Percentiles rank a stretch among this genome's conserved stretches.
phyloP scores from a whole-genome alignment of 176 grass and related monocot species.

The Rhynchospora breviuscula region DNA sequence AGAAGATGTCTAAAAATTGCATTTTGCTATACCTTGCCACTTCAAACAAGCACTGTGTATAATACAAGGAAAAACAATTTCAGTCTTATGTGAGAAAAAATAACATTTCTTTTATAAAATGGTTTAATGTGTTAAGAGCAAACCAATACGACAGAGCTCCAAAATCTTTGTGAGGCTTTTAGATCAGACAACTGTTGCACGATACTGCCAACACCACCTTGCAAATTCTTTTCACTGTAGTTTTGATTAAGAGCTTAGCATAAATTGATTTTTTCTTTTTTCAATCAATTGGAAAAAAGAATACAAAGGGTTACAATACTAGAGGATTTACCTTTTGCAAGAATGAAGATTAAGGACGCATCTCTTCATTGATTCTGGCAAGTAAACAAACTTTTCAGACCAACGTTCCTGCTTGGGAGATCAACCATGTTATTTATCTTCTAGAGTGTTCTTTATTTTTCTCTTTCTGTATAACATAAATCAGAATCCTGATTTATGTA shows the following conservation, averaged over 20 bases:
- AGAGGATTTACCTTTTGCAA: slow-evolving; percentile 43
- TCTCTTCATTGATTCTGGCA: slow-evolving; percentile 41
- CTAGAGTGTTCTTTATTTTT: neutral
- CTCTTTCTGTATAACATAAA: neutral
- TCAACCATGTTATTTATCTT: slow-evolving; percentile 9
- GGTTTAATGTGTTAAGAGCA: neutral
- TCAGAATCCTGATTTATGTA: no score
- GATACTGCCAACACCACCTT: slow-evolving; percentile 31
- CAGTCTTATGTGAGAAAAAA: neutral
- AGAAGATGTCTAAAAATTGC: slow-evolving; percentile 80
- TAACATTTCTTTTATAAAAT: neutral
- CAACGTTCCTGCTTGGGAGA: slow-evolving; percentile 37
- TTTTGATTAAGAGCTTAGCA: neutral
- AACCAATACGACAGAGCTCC: slow-evolving; percentile 77
- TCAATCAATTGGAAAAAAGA: slow-evolving; percentile 7
- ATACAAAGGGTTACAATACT: neutral
- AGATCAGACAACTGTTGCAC: slow-evolving; percentile 45
- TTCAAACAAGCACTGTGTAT: slow-evolving; percentile 78
- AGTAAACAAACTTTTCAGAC: slow-evolving; percentile 40
- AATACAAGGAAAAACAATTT: neutral
- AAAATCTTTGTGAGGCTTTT: slow-evolving; percentile 48
- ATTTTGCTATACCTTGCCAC: slow-evolving; percentile 60
- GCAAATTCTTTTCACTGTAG: slow-evolving; percentile 40
- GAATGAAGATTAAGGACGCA: slow-evolving; percentile 52
- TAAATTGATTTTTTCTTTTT: neutral